These are phyloP conservation scores for Cladophialophora immunda DNA, from an alignment of 2,329 filamentous ascomycete species.

Conservation along the genomic window DNA sequence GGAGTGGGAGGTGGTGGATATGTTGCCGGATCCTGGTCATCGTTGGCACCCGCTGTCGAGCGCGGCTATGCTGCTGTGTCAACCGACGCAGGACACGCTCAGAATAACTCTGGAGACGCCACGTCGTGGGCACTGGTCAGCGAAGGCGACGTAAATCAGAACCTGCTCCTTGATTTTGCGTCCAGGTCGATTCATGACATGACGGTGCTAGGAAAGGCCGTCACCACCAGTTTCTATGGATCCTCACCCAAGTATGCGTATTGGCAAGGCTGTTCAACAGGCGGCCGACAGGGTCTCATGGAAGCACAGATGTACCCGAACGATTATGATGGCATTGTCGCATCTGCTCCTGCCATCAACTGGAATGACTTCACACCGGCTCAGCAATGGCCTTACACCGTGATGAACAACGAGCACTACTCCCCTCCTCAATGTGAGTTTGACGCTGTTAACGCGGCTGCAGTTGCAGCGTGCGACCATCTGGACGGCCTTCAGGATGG, in stretches of 20 bases:
- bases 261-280: conserved; percentile 67
- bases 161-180: conserved; percentile 48
- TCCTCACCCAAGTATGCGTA: conserved; percentile 48
- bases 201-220: conserved; percentile 42
- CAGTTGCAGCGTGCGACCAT: conserved; percentile 44
- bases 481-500: conserved; percentile 42
- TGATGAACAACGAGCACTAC: conserved; percentile 42
- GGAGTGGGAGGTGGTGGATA: conserved; percentile 51
- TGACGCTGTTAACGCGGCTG: conserved; percentile 46
- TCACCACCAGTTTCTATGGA: conserved; percentile 29
- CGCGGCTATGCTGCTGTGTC: conserved; percentile 54
- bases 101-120: conserved; percentile 42
- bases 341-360: conserved; percentile 39
- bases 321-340: conserved; percentile 43
- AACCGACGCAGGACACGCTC: conserved; percentile 57
- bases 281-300: conserved; percentile 67
- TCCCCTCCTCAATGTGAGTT: conserved; percentile 46
- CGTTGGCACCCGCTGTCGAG: conserved; percentile 29
- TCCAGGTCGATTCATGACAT: conserved; percentile 47
- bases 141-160: conserved; percentile 48
- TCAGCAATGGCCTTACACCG: conserved; percentile 39
- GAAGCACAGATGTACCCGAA: conserved; percentile 45
- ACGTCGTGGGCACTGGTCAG: conserved; percentile 51
- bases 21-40: conserved; percentile 33
- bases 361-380: conserved; percentile 42